A percentile compares a stretch with the other conserved stretches of the same genome.
These are phyloP conservation scores for Aureoboletus auriporus DNA, from an alignment of 768 basidiomycete genomes.

Conservation along the genomic window DNA sequence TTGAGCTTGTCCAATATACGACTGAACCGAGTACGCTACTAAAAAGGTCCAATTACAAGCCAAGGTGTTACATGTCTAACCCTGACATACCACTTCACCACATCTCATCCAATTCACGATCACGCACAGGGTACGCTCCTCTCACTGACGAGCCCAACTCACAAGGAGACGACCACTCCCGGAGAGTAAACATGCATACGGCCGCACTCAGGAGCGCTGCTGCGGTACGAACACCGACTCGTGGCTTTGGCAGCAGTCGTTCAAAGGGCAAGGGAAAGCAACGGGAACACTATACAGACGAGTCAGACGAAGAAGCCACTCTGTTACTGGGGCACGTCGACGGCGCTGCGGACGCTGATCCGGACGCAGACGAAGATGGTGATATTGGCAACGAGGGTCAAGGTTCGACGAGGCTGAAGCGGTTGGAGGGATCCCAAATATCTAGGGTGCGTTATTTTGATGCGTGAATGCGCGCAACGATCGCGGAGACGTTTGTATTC, in stretches of 20 bases:
- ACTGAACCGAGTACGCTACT: neutral
- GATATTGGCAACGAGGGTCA: conserved; percentile 33
- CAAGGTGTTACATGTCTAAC: conserved; percentile 29
- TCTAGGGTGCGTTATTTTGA: conserved; percentile 13
- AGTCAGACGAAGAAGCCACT: conserved; percentile 59
- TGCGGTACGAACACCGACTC: conserved; percentile 21
- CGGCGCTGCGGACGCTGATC: conserved; percentile 32
- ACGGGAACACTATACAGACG: conserved; percentile 56
- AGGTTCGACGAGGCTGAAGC: conserved; percentile 23
- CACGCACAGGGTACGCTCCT: conserved; percentile 45
- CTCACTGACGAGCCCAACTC: conserved; percentile 31
- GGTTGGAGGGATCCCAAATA: conserved; percentile 20
- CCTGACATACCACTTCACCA: conserved; percentile 70
- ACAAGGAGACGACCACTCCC: conserved; percentile 15
- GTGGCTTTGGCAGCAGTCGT: conserved; percentile 12
- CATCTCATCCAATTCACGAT: conserved; percentile 45
- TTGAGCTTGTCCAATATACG: too few species aligned
- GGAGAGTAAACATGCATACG: conserved; percentile 24
- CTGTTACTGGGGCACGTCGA: conserved; percentile 39
- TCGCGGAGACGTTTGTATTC: neutral
- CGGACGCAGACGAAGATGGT: conserved; percentile 35
- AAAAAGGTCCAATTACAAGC: too few species aligned
- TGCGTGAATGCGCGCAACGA: neutral
- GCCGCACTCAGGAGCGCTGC: conserved; percentile 32
- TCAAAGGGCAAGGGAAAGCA: conserved; percentile 39